Evolutionary conservation across 1,284 basidiomycete species (phyloP), one percentile per base, ranked within the genome.

Genomic region (Boletus smithii): DNA sequence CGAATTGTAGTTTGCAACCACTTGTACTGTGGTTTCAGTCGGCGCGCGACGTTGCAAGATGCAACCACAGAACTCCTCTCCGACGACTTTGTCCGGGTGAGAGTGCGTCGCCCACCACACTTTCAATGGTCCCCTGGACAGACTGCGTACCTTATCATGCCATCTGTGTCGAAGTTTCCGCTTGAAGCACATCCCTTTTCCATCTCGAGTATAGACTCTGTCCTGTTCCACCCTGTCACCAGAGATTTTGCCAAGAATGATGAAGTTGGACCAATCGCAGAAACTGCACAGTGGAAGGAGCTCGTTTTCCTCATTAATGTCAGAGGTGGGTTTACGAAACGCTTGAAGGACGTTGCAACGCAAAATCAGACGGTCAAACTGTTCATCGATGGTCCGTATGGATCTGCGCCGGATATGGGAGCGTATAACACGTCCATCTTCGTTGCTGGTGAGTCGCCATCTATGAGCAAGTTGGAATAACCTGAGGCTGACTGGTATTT

Each of bases 111-210:
- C 16, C 58, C 59, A 11, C 41, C 41, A 0, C 60, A 65, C 40
- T 53, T 67, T 20, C 52, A 57, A 23, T 67, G 62, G 65, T 52
- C 44, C 8, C 68, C 81, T 0, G 82, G 80, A 9, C 81, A 83
- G 57, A 73, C 70, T 22, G 76, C 71, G 1, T 77, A 69, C 51
- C 62, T 80, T 27, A 69, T 66, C 14, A 66, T 79, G 53, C 74
- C 73, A 4, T 61, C 65, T 1, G 69, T 79, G 3, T 72, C 75
- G 5, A 46, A 30, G 0, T 57, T 74, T 18, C 71, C 72, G 4
- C 69, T 73, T 27, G 79, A 80, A 59, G 62, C 75, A 6, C 79
- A 80, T 51, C 79, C 79, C 0, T 80, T 81, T 62, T 79, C 79
- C 3, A 78, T 81, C 42, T 69, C 72, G 18, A 79, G 65, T 42